A percentile compares a stretch with the other conserved stretches of the same genome.
phyloP scores from a whole-genome alignment of 352 stramenopile species.

The Peronospora farinosa region DNA sequence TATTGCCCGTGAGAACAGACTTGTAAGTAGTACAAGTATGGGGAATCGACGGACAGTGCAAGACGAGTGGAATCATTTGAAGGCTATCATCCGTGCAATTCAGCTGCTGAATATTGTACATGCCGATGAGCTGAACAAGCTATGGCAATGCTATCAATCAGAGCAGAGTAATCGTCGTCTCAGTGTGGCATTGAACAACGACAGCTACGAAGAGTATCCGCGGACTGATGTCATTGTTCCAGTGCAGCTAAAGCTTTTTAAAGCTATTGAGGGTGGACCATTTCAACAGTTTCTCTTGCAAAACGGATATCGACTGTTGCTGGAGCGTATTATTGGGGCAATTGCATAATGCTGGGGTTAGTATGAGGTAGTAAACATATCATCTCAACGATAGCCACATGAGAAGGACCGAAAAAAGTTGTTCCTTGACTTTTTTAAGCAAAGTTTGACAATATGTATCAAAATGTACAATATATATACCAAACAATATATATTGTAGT shows the following conservation, averaged over 20 bases:
- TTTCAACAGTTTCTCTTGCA: conserved; percentile 76
- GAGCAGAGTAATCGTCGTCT: conserved; percentile 65
- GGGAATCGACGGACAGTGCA: conserved; percentile 36
- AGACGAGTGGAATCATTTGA: conserved; percentile 79
- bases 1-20: conserved; percentile 49
- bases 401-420: conserved; percentile 8
- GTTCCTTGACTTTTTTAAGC: neutral
- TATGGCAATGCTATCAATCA: conserved; percentile 60
- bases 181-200: conserved; percentile 57
- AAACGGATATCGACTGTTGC: conserved; percentile 60
- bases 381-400: conserved; percentile 21
- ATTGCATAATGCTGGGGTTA: conserved; percentile 35
- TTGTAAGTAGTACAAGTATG: conserved; percentile 28
- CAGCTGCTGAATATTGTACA: conserved; percentile 55
- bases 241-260: conserved; percentile 74
- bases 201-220: conserved; percentile 57
- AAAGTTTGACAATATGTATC: too few relatives aligned
- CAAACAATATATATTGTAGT: too few relatives aligned
- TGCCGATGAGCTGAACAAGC: conserved; percentile 41
- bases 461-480: neutral
- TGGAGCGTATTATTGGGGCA: conserved; percentile 66
- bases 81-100: conserved; percentile 50
- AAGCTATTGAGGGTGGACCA: conserved; percentile 64
- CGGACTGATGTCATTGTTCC: conserved; percentile 64
- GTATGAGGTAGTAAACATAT: conserved; percentile 17